Percentiles rank a stretch among this genome's conserved stretches.
phyloP scores from a whole-genome alignment of 257 asterid species.

The Plantago elongata region DNA sequence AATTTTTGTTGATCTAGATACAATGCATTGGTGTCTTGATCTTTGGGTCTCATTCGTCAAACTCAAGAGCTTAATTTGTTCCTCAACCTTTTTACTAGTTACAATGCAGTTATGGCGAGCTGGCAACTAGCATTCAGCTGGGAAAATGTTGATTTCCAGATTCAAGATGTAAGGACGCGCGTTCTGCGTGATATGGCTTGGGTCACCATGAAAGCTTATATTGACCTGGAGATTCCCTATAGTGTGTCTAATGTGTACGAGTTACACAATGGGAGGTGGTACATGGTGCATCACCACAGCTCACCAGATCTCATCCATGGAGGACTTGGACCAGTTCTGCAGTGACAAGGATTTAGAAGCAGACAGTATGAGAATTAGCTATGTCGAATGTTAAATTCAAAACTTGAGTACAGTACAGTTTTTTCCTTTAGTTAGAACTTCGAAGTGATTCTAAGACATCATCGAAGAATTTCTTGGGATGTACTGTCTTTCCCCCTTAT shows the following conservation, averaged over 20 bases:
- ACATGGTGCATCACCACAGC: slow-evolving; percentile 93
- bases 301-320: slow-evolving; percentile 52
- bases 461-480: slow-evolving; percentile 20
- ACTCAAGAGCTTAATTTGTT: slow-evolving; percentile 14
- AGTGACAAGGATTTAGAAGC: slow-evolving; percentile 29
- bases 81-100: slow-evolving; percentile 42
- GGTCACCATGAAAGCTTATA: slow-evolving; percentile 87
- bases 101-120: slow-evolving; percentile 76
- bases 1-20: not conserved
- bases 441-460: slow-evolving; percentile 8
- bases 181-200: slow-evolving; percentile 72
- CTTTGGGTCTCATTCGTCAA: not conserved
- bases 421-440: slow-evolving; percentile 27
- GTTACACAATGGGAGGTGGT: slow-evolving; percentile 82
- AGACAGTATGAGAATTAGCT: slow-evolving; percentile 15
- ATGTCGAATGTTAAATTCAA: slow-evolving; percentile 25
- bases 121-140: slow-evolving; percentile 78
- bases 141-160: slow-evolving; percentile 71
- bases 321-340: slow-evolving; percentile 50
- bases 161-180: slow-evolving; percentile 71
- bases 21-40: not conserved
- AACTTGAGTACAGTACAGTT: slow-evolving; percentile 42
- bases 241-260: slow-evolving; percentile 64
- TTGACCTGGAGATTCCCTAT: slow-evolving; percentile 47
- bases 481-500: slow-evolving; percentile 19